A percentile compares a stretch with the other conserved stretches of the same genome.
These are phyloP conservation scores for Neurospora sp. DNA, from an alignment of 495 filamentous ascomycete genomes.

Conservation along the genomic window DNA sequence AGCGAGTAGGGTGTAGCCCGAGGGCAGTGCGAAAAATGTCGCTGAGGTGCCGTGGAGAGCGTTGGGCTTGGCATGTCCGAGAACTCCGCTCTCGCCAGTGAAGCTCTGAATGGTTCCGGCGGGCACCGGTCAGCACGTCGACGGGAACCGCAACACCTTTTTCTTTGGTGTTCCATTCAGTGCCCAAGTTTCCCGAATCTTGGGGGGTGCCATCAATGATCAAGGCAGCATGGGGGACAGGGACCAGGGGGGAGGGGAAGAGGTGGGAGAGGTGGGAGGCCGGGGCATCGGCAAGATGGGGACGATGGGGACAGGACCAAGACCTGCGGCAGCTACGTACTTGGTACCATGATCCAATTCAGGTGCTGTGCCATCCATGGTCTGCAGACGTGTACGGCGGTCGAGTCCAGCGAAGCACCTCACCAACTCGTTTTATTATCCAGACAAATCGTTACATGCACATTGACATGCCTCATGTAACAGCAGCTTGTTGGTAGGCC, in stretches of 20 bases:
- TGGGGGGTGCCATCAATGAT: not conserved
- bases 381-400: not conserved
- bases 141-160: not conserved
- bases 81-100: not conserved
- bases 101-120: not conserved
- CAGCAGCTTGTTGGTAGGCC: not conserved
- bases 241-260: not conserved
- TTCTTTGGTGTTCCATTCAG: not conserved
- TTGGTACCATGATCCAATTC: not conserved
- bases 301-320: not conserved
- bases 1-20: not conserved
- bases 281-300: not conserved
- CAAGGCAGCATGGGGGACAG: not conserved
- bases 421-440: not conserved
- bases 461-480: not conserved
- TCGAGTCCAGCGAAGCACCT: not conserved
- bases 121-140: not conserved
- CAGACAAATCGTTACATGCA: not conserved
- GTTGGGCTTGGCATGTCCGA: not conserved
- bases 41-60: not conserved
- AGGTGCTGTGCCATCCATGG: not conserved
- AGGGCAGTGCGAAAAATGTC: not conserved
- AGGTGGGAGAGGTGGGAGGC: not conserved
- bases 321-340: not conserved
- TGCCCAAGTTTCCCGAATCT: not conserved